phyloP scores from a whole-genome alignment of 1,284 basidiomycete species.

The Malassezia psittaci region DNA sequence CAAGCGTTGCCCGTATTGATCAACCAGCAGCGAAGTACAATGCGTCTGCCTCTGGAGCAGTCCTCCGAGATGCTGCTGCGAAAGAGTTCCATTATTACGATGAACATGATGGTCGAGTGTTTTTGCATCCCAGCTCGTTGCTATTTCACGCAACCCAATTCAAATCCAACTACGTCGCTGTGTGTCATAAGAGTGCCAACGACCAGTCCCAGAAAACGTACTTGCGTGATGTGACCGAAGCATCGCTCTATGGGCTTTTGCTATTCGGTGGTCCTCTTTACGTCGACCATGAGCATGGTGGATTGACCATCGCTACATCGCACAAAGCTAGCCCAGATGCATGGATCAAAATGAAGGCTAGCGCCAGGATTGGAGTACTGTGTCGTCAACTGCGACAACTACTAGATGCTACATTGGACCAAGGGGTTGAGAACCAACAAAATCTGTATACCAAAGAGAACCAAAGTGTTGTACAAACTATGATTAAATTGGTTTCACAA shows the following conservation, averaged over 20 bases:
- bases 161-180: constrained; percentile 68
- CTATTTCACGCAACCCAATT: constrained; percentile 65
- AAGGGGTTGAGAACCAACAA: constrained; percentile 19
- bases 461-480: constrained; percentile 59
- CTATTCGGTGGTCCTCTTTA: constrained; percentile 71
- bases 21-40: constrained; percentile 35
- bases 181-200: constrained; percentile 65
- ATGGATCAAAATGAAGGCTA: constrained; percentile 63
- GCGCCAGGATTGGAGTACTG: constrained; percentile 76
- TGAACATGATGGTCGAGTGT: constrained; percentile 54
- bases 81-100: constrained; percentile 38
- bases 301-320: constrained; percentile 52
- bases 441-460: constrained; percentile 52
- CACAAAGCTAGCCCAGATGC: constrained; percentile 40
- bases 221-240: constrained; percentile 75
- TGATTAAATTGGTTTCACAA: constrained; percentile 59
- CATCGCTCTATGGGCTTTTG: constrained; percentile 72
- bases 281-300: constrained; percentile 62
- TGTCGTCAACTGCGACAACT: constrained; percentile 67
- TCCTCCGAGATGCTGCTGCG: constrained; percentile 35
- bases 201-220: constrained; percentile 60
- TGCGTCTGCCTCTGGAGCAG: constrained; percentile 33
- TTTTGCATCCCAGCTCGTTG: constrained; percentile 73
- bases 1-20: constrained; percentile 51
- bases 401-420: constrained; percentile 19